Base-by-base conservation (phyloP, 768 basidiomycete species). In the Trametes maxima region DNA sequence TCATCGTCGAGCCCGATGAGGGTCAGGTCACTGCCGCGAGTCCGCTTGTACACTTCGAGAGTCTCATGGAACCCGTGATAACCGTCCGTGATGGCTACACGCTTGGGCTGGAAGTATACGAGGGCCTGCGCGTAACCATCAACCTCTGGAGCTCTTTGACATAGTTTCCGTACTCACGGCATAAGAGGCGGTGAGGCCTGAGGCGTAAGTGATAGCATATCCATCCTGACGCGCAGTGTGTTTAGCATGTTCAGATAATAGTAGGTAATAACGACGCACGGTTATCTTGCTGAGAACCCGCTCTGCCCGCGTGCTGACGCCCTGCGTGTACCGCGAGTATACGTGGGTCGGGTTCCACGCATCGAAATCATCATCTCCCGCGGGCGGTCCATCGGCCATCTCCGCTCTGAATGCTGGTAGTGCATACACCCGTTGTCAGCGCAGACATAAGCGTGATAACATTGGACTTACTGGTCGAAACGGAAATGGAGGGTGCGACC, bases 261-360 rank as follows among this genome's bases (percentile, higher is more conserved):
- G 17, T 52, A 2, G 33, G 1, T n/a, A n/a, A n/a, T n/a, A n/a
- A 24, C 37, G 12, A 61, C 71, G 12, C 68, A 88, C 90, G 63
- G 83, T 85, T 59, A 94, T 80, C 50, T 84, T 81, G 59, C 87
- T 85, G 44, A 96, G 77, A 37, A 95, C 79, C 53, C 87, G 84
- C 69, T 95, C 92, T 2, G 79, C 87, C 21, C 90, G 78, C 7
- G 85, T 84, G 60, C 79, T 82, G 19, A 85, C 79, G 60, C 75
- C 77, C 64, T 88, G 85, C 0, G 86, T 87, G 67, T 87, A 90
- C 43, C 94, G 79, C 43, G 92, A 88, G 74, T 95, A 96, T 45
- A 91, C 71, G 70, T 94, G 87, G 16, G 76, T 66, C 0, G 89
- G 86, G 57, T 85, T 79, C 59, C 77, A 72, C 25, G 74, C 60